Conservation (phyloP, 306 rosid species). For the Delonix regia region DNA sequence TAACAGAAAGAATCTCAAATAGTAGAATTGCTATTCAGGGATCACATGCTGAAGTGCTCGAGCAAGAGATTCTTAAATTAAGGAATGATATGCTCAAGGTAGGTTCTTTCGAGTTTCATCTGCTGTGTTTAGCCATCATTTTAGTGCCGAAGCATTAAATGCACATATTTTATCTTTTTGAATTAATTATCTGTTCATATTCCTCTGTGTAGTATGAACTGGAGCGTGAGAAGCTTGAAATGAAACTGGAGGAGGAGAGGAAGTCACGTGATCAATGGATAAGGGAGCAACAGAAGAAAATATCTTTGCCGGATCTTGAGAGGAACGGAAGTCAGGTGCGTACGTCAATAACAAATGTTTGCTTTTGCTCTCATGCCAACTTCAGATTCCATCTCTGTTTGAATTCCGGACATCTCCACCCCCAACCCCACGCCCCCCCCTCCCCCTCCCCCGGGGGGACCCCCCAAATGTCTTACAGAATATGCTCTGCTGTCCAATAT, state of each 20-base stretch:
- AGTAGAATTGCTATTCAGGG: conserved; percentile 54
- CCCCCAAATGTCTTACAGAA: background rate
- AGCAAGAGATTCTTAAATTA: conserved; percentile 85
- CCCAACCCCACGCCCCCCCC: too few species aligned
- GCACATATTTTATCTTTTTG: background rate
- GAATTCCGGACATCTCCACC: too few species aligned
- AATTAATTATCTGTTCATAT: conserved; percentile 36
- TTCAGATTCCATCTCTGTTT: background rate
- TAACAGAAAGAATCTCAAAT: conserved; percentile 26
- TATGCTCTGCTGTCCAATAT: background rate
- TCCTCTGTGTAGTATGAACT: conserved; percentile 68
- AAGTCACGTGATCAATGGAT: conserved; percentile 69
- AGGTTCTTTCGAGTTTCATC: conserved; percentile 33
- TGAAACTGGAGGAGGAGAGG: conserved; percentile 83
- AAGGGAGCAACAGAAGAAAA: conserved; percentile 66
- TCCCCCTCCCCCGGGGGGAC: too few species aligned
- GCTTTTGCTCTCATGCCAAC: background rate
- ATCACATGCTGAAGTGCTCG: conserved; percentile 91
- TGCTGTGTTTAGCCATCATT: conserved; percentile 5
- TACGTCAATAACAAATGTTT: conserved; percentile 9
- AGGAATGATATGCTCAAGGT: conserved; percentile 92
- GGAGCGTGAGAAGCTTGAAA: conserved; percentile 89
- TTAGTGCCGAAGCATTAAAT: conserved; percentile 28
- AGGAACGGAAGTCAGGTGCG: conserved; percentile 66
- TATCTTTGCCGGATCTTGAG: conserved; percentile 53